These are phyloP conservation scores for Candolleomyces eurysporus DNA, from an alignment of 768 basidiomycete genomes.

Conservation along the genomic window DNA sequence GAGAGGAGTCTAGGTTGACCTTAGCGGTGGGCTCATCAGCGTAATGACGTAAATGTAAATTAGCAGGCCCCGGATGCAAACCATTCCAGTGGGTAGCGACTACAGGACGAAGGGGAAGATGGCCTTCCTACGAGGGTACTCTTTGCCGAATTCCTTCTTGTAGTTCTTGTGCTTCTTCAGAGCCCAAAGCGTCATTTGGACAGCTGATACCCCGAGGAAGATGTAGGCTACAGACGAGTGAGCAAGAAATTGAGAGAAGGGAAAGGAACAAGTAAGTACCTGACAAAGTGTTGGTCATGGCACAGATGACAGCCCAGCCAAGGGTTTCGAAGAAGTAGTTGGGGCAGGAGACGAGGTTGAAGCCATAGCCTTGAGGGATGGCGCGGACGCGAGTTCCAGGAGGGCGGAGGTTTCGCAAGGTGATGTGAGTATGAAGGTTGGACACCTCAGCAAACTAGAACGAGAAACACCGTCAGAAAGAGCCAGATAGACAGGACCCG, in stretches of 20 bases:
- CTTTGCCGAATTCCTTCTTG: conserved; percentile 90
- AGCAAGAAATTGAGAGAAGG: conserved; percentile 1
- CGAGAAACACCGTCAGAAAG: neutral
- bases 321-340: conserved; percentile 94
- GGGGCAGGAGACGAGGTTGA: conserved; percentile 80
- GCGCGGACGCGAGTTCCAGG: conserved; percentile 72
- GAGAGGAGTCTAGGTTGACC: neutral
- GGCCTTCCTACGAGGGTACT: conserved; percentile 73
- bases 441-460: conserved; percentile 78
- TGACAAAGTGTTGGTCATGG: conserved; percentile 75
- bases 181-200: conserved; percentile 85
- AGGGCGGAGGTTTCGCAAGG: conserved; percentile 81
- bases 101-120: conserved; percentile 76
- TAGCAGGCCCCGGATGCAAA: neutral
- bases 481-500: neutral
- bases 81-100: neutral
- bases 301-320: conserved; percentile 67
- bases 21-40: neutral
- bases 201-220: conserved; percentile 61
- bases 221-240: conserved; percentile 43
- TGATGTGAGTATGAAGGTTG: conserved; percentile 82
- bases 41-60: neutral
- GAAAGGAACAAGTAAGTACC: conserved; percentile 46
- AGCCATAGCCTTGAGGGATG: conserved; percentile 94
- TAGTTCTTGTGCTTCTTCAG: conserved; percentile 86